Base-by-base conservation (phyloP, 164 flowering plant genomes). In the Umbilicus rupestris region DNA sequence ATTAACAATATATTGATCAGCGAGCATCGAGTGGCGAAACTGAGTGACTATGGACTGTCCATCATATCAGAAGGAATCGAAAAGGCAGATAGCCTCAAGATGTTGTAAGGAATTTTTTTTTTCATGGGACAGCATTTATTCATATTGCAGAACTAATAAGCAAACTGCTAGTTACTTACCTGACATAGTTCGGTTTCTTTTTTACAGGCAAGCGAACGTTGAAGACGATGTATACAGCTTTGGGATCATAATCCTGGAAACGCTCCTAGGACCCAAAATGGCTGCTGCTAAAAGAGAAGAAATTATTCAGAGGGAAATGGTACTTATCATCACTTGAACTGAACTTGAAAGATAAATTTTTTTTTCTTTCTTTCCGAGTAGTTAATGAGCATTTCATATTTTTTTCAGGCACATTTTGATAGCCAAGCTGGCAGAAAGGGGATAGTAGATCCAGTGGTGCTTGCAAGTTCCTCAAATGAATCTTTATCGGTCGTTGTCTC, bases 1-100 rank as follows among this genome's bases (percentile, higher is more conserved):
- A 73, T 82, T 11, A 83, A 82, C 59, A 91, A 79, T 74, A 79
- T 91, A 64, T 76, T 91, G 74, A 82, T 87, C 31, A 84, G 86
- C 68, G 90, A 88, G 73, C 82, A 88, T 82, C 67, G 72, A n/a
- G 73, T 87, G 39, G 87, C 91, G 59, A 91, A 91, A 76, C 78
- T 91, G 60, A 87, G 91, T 69, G 97, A 91, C 73, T 88, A 88
- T 73, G 97, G 97, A 19, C 71, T 91, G 68, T 83, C 91, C 31
- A 82, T 88, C 31, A 73, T 88, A 58, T 80, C 84, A 6, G 89
- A 81, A 73, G 93, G 83, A 72, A 76, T 70, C 28, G 83, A 79
- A 22, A 83, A 76, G 72, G 76, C 63, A 73, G 85, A 80, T 31
- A 80, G 72, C 24, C 68, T 46, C 31, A 80, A 71, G 72, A 73